A percentile compares a stretch with the other conserved stretches of the same genome.
Conservation (phyloP, 352 stramenopile species). For the Halophytophthora batemanensis region DNA sequence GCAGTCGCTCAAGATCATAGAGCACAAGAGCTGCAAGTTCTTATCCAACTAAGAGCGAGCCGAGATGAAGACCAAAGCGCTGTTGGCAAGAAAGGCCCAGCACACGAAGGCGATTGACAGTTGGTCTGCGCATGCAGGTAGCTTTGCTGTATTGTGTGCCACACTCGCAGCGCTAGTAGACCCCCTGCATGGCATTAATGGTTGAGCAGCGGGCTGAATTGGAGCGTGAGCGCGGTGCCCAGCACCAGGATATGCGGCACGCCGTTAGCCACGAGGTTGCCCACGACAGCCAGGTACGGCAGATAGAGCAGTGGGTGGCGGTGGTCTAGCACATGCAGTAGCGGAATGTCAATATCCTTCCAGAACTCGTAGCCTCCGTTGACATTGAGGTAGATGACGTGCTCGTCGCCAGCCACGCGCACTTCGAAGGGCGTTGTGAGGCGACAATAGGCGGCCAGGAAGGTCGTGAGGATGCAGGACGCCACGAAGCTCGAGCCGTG, state of each 20-base stretch:
- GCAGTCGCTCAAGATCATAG: not conserved
- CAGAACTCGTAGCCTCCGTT: slow-evolving; percentile 85
- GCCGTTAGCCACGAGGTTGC: slow-evolving; percentile 71
- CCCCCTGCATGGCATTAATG: slow-evolving; percentile 11
- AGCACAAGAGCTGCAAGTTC: no score
- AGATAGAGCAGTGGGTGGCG: slow-evolving; percentile 63
- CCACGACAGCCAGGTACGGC: slow-evolving; percentile 58
- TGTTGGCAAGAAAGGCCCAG: no score
- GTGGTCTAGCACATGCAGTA: slow-evolving; percentile 79
- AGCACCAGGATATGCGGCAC: slow-evolving; percentile 68
- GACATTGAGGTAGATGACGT: slow-evolving; percentile 79
- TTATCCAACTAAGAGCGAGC: not conserved
- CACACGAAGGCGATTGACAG: no score
- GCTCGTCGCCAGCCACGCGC: slow-evolving; percentile 51
- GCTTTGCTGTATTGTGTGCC: no score
- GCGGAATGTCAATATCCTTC: slow-evolving; percentile 69
- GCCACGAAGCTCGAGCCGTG: slow-evolving; percentile 61
- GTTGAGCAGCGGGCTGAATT: slow-evolving; percentile 47
- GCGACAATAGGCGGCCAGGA: slow-evolving; percentile 57
- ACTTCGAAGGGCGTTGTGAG: slow-evolving; percentile 65
- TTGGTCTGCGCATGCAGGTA: no score
- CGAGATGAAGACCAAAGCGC: not conserved
- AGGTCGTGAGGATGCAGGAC: slow-evolving; percentile 55
- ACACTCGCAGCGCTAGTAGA: no score
- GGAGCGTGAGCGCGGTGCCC: slow-evolving; percentile 50